Conservation (phyloP, 352 stramenopile species). For the Stephanocyclus meneghinianus region DNA sequence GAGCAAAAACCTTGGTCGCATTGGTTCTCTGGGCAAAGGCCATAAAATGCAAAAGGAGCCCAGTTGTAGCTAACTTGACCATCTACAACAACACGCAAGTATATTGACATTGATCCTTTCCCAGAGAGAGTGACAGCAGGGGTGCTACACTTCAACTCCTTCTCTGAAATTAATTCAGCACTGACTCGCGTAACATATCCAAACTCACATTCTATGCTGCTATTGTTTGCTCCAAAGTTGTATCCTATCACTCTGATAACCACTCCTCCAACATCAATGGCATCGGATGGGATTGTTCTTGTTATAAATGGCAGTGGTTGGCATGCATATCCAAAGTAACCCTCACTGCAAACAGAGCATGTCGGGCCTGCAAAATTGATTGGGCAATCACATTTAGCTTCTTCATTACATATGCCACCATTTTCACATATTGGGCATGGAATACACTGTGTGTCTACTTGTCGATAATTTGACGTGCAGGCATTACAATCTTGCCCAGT, state of each 20-base stretch:
- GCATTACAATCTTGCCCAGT: not conserved
- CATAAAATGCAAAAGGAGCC: slow-evolving; percentile 33
- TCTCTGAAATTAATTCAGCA: not conserved
- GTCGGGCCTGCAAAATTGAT: not conserved
- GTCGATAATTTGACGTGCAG: not conserved
- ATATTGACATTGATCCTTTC: slow-evolving; percentile 10
- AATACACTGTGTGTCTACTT: not conserved
- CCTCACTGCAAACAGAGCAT: not conserved
- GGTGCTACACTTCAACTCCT: not conserved
- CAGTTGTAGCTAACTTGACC: slow-evolving; percentile 22
- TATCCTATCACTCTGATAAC: slow-evolving; percentile 8
- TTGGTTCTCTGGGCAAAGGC: slow-evolving; percentile 19
- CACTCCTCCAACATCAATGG: slow-evolving; percentile 17
- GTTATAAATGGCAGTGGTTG: not conserved
- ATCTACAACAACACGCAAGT: slow-evolving; percentile 25
- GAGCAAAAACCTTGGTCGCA: slow-evolving; percentile 33
- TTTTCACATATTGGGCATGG: not conserved
- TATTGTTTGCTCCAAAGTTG: slow-evolving; percentile 20
- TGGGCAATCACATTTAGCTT: not conserved
- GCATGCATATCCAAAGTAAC: slow-evolving; percentile 1
- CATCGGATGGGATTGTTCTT: slow-evolving; percentile 13
- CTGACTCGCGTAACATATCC: not conserved
- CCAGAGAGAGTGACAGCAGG: slow-evolving; percentile 9
- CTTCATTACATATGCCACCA: not conserved
- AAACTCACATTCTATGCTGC: not conserved